A percentile compares a stretch with the other conserved stretches of the same genome.
Conservation (phyloP, 805 yeast species). For the Starmerella sp. region DNA sequence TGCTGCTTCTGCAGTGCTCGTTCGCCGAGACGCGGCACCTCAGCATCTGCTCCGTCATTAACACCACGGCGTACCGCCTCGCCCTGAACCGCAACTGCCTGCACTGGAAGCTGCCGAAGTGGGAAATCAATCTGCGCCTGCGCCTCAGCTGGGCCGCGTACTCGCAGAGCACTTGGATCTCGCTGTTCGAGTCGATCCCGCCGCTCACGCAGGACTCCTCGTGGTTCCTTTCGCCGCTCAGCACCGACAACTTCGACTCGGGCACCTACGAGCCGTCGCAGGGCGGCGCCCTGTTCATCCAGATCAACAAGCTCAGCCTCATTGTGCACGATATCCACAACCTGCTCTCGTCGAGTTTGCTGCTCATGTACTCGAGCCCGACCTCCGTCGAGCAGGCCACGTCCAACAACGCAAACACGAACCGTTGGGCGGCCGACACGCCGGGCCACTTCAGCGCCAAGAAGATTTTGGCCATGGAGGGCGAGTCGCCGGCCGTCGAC, state of each 20-base stretch:
- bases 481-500: background rate
- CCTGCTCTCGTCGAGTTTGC: conserved; percentile 14
- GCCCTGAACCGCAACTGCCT: conserved; percentile 88
- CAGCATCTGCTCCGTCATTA: conserved; percentile 77
- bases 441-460: background rate
- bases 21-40: conserved; percentile 54
- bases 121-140: conserved; percentile 86
- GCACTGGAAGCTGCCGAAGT: conserved; percentile 82
- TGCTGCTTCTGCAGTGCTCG: conserved; percentile 39
- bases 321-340: conserved; percentile 34
- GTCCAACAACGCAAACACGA: conserved; percentile 16
- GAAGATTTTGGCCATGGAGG: background rate
- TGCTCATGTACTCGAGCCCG: conserved; percentile 18
- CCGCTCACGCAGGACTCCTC: conserved; percentile 60
- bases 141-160: conserved; percentile 94
- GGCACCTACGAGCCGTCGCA: conserved; percentile 13
- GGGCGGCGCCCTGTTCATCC: conserved; percentile 26
- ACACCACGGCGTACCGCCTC: conserved; percentile 76
- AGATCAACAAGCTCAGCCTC: conserved; percentile 27
- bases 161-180: conserved; percentile 83
- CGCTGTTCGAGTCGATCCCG: conserved; percentile 72
- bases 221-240: conserved; percentile 51
- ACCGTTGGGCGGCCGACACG: background rate
- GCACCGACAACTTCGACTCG: conserved; percentile 27
- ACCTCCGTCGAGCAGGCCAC: conserved; percentile 14